Base-by-base conservation (phyloP, 345 rosid species). In the Citrus maxima region DNA sequence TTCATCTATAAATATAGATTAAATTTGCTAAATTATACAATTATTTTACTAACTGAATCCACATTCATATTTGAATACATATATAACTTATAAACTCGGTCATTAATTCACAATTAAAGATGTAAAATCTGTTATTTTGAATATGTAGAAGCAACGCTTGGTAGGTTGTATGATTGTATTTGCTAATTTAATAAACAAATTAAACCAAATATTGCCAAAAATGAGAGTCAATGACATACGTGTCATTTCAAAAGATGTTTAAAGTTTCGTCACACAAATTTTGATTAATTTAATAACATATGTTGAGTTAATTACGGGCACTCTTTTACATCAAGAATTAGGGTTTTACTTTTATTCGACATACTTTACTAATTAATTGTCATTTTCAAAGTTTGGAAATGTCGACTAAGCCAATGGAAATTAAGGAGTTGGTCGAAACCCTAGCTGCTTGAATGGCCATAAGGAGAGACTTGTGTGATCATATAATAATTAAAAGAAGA, bases 341-440 rank as follows among this genome's bases (percentile, higher is more conserved):
- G 27, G 38, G 62, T 59, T 70, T 18, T 10, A 8, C 4, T n/a
- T 19, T 73, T 16, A 21, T 24, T 24, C 25, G 32, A 32, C 25
- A 54, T 54, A 54, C 4, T 54, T 54, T 16, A 54, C 6, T 34
- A 30, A 30, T 21, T 28, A 67, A 59, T 40, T 16, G 81, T 77
- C 61, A 10, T 73, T 42, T 78, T 83, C 76, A 54, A 3, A 42
- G 25, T 58, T 30, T 60, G 67, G 72, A 76, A 66, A 66, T 75
- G 42, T 73, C 63, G 32, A 67, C 66, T 63, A 10, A n/a, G 58
- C 79, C 86, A 66, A 74, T n/a, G 69, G 72, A 63, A 37, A 40
- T 10, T 9, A 10, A 79, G 77, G 80, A 86, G 85, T 84, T 81
- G 89, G 70, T 86, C 64, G 75, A 79, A 73, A 81, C 74, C 80